Conservation (phyloP, 2,329 filamentous ascomycete genomes). For the Phaeosphaeria sp. region DNA sequence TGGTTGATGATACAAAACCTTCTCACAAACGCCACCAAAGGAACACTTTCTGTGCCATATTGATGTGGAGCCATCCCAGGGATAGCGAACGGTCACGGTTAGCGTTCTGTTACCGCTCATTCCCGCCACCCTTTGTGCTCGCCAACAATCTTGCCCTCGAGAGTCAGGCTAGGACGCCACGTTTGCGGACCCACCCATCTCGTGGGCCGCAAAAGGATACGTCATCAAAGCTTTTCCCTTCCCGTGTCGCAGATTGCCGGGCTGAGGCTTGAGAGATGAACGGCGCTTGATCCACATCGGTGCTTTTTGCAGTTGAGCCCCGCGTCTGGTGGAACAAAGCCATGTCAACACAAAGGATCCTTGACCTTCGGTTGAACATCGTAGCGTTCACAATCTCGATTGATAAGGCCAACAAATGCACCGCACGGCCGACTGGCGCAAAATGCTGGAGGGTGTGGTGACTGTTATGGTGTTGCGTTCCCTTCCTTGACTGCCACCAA, state of each 20-base stretch:
- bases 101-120: background rate
- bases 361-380: slow-evolving; percentile 33
- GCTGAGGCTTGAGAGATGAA: slow-evolving; percentile 26
- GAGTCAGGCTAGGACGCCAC: slow-evolving; percentile 39
- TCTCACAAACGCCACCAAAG: background rate
- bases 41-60: slow-evolving; percentile 6
- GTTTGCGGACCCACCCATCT: slow-evolving; percentile 45
- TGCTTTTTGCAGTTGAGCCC: slow-evolving; percentile 8
- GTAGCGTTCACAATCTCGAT: slow-evolving; percentile 32
- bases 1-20: background rate
- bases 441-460: slow-evolving; percentile 19
- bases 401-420: slow-evolving; percentile 22
- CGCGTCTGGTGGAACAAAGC: slow-evolving; percentile 17
- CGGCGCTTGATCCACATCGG: slow-evolving; percentile 20
- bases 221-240: slow-evolving; percentile 42
- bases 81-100: slow-evolving; percentile 18
- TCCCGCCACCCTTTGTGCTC: slow-evolving; percentile 27
- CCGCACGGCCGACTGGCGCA: slow-evolving; percentile 19
- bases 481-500: slow-evolving; percentile 7
- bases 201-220: slow-evolving; percentile 41
- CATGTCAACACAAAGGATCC: slow-evolving; percentile 17
- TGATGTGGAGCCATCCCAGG: slow-evolving; percentile 19
- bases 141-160: slow-evolving; percentile 26
- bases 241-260: slow-evolving; percentile 43
- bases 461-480: slow-evolving; percentile 13